Evolutionary conservation across 164 flowering plant genomes (phyloP), one percentile per base, ranked within the genome.

Genomic region (Nymphaea thermarum): DNA sequence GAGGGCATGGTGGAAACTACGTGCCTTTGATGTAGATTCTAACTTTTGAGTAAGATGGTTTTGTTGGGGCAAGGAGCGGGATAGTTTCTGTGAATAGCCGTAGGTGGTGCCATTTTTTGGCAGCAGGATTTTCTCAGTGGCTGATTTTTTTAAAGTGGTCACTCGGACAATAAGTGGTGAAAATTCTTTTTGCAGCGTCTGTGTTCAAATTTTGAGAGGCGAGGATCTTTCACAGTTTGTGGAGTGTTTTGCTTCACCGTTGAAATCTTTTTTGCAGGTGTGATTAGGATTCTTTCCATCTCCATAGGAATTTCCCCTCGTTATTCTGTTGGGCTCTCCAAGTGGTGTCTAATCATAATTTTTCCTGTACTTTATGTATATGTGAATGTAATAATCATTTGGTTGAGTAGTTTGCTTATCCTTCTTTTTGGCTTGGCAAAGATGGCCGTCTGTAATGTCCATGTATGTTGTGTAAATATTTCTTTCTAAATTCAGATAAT

Each of bases 1-100:
- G 79, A 76, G 99, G 99, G 6, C 99, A 95, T 57, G 99, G 99
- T 42, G 99, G 99, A 16, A 88, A 88, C 25, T 95, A 95, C 78
- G 90, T 92, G 15, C 99, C 99, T 0, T 77, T 95, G 60, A 92
- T 92, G 98, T 95, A 47, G 12, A 47, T 47, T 3, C 55, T 6
- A 47, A 47, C 12, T 47, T 47, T 47, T 12, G 55, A 12, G 55
- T 47, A 7, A 7, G 55, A 47, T 6, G 55, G 55, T 47, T 47
- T 47, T 47, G 55, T 0, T 12, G 55, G 12, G 55, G 55, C 7
- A 3, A 47, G 55, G 7, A 47, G 55, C 4, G 55, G 55, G 55
- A 47, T 47, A 6, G 12, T 47, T 7, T 47, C 12, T 47, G 55
- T 47, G 12, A 47, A 47, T 47, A 47, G 7, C 55, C 55, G 5